Evolutionary conservation across 768 basidiomycete species (phyloP), one percentile per base, ranked within the genome.

Genomic region (Suillus weaverae): DNA sequence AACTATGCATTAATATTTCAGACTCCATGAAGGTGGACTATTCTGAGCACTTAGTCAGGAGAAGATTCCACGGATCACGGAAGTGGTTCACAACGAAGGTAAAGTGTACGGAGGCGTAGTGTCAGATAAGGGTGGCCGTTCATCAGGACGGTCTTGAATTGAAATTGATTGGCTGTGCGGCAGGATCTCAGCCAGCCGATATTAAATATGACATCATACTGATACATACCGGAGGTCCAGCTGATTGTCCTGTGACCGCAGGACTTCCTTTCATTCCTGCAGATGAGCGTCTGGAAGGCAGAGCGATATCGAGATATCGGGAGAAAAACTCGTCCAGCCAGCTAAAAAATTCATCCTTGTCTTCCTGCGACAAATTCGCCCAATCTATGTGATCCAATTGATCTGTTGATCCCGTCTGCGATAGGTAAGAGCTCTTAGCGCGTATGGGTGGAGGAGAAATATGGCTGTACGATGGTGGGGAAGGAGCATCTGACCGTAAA

Each of bases 261-360:
- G 26, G 5, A 30, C 57, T 32, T 32, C 56, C 38, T 59, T 39
- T 59, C 26, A 41, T 41, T 13, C 26, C 57, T 20, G 14, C 39
- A 39, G 18, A 57, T 38, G 55, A 16, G 8, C 35, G 22, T 20
- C 66, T 62, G 3, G 72, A 66, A 60, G 69, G 44, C 43, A 77
- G 26, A 59, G 68, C 66, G 32, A 75, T 72, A 30, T 73, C 69
- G 26, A 81, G 73, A 57, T 78, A 78, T 39, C 81, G 80, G 18
- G 84, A 81, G 70, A 94, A 94, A 76, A 88, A 93, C 70, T 92
- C 91, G 72, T 94, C 91, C 26, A 94, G 79, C 91, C 91, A 93
- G 65, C 76, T 76, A 74, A 93, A 94, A 71, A 94, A 90, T 32
- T 79, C 84, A 36, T 85, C 77, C 71, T 91, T 93, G 70, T 94